Evolutionary conservation across 2,329 filamentous ascomycete genomes (phyloP).

Genomic region (Huntiella moniliformis): DNA sequence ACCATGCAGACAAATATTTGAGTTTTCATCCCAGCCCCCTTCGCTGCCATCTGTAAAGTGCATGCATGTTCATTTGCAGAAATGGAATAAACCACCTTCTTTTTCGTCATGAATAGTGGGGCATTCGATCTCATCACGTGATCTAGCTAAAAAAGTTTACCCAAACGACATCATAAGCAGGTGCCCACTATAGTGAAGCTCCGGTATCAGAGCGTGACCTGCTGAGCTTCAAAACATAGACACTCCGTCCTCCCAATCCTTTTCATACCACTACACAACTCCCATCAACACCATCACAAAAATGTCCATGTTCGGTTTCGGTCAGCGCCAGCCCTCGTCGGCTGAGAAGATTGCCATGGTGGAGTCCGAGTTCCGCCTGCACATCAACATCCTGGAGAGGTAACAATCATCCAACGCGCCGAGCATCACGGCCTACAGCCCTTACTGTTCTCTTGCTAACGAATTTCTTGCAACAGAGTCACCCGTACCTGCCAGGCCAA

Average conservation of each 20-base stretch:
- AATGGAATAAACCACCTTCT: neutral
- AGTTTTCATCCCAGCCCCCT: neutral
- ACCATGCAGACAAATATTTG: no score
- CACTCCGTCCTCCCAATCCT: neutral
- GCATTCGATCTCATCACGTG: conserved; percentile 7
- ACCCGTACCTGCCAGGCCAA: conserved; percentile 82
- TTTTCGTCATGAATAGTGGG: neutral
- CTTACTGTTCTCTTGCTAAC: neutral
- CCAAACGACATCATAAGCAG: conserved; percentile 10
- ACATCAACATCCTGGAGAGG: conserved; percentile 97
- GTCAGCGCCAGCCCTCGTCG: conserved; percentile 65
- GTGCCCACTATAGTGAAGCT: neutral
- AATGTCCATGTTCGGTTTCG: conserved; percentile 30
- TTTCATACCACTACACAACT: neutral
- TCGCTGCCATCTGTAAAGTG: neutral
- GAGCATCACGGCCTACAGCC: neutral
- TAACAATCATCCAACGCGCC: conserved; percentile 23
- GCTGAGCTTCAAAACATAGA: neutral
- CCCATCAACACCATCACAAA: conserved; percentile 12
- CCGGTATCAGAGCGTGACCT: neutral
- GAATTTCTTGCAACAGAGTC: conserved; percentile 33
- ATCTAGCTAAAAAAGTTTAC: conserved; percentile 9
- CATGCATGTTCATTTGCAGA: neutral
- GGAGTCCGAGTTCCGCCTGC: conserved; percentile 93
- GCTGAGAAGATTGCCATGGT: conserved; percentile 94